Evolutionary conservation across 495 filamentous ascomycete species (phyloP).

Genomic region (Sordaria brevicollis): DNA sequence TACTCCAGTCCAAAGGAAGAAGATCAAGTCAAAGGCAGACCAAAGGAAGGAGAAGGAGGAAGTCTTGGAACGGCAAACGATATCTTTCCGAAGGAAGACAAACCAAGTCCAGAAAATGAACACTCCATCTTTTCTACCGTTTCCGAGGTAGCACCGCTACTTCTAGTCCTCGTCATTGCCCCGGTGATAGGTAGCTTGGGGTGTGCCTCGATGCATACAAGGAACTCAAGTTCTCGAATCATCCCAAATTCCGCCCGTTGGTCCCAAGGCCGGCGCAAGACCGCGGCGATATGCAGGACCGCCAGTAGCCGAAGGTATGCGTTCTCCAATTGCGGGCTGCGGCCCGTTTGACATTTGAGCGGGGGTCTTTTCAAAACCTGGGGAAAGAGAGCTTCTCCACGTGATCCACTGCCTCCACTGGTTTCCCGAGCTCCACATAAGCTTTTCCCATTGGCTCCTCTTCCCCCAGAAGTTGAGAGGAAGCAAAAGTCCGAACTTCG

Average conservation of each 20-base stretch:
- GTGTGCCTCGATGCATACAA: neutral
- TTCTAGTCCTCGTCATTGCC: neutral
- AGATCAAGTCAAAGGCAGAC: neutral
- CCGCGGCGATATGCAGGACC: neutral
- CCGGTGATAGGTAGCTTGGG: neutral
- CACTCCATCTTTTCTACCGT: neutral
- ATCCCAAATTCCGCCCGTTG: constrained; percentile 9
- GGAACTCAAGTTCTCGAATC: neutral
- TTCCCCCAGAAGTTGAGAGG: neutral
- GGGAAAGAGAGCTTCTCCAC: neutral
- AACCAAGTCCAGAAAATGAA: neutral
- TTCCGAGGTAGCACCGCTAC: neutral
- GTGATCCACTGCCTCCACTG: neutral
- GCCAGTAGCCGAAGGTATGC: constrained; percentile 8
- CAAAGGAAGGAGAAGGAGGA: neutral
- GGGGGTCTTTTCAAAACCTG: neutral
- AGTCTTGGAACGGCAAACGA: neutral
- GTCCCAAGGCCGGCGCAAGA: too few species aligned
- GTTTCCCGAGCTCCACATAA: neutral
- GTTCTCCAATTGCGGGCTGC: neutral
- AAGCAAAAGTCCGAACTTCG: neutral
- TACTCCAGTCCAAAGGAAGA: neutral
- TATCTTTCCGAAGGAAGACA: neutral
- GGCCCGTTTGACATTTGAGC: neutral
- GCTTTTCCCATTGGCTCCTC: neutral